phyloP scores from a whole-genome alignment of 202 grass and related monocot species.

The Musa balbisiana region DNA sequence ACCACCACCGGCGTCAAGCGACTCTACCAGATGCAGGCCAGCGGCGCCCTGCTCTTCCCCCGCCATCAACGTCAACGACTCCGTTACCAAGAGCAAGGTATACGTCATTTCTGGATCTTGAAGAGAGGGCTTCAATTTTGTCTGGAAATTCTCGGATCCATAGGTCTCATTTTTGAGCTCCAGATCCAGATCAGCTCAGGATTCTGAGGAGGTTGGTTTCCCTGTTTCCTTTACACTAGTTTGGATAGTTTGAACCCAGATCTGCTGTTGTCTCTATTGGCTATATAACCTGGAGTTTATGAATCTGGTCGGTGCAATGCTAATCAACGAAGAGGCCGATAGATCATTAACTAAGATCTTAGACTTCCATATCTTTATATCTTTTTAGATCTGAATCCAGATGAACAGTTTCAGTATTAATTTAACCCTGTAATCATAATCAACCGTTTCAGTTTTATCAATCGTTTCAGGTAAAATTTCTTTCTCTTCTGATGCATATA shows the following conservation, averaged over 20 bases:
- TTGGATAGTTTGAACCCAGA: neutral
- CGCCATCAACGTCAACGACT: slow-evolving; percentile 48
- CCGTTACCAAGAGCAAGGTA: slow-evolving; percentile 55
- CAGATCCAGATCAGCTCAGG: slow-evolving; percentile 7
- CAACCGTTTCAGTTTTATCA: neutral
- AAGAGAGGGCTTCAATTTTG: neutral
- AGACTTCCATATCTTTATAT: too few species aligned
- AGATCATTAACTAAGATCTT: too few species aligned
- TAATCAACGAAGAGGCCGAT: too few species aligned
- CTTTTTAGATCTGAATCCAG: neutral
- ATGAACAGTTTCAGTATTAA: neutral
- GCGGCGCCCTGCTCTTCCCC: slow-evolving; percentile 34
- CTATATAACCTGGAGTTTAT: too few species aligned
- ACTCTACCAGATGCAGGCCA: slow-evolving; percentile 38
- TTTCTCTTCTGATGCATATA: too few species aligned
- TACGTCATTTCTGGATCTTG: neutral
- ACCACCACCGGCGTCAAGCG: slow-evolving; percentile 41
- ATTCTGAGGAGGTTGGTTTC: neutral
- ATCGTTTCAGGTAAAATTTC: too few species aligned
- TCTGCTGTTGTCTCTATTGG: too few species aligned
- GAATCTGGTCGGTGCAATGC: too few species aligned
- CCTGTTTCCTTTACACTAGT: neutral
- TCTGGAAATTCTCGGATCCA: neutral
- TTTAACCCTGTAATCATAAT: neutral
- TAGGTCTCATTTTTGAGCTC: neutral